Evolutionary conservation across 202 grass and related monocot species (phyloP), one percentile per base, ranked within the genome.

Genomic region (Tripidium arundinaceum): DNA sequence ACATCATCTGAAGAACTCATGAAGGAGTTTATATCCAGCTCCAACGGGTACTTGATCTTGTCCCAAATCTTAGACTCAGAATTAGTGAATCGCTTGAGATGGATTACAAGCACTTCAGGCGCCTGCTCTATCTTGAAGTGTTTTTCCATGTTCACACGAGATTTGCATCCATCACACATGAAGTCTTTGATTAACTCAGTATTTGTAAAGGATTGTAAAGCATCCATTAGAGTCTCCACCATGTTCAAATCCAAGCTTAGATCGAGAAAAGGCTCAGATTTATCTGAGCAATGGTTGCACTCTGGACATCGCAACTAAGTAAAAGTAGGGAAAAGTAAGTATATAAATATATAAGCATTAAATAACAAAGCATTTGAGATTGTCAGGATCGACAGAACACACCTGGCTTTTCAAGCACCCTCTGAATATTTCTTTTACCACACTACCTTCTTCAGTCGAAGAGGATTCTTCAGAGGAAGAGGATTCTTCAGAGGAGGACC

Each of bases 101-200:
- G 83, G 50, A 89, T 79, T 39, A 86, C 83, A 69, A 86, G 79
- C 61, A 86, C 87, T 86, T 86, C 79, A 58, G 87, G 87, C 0
- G 79, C 87, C 64, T 83, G 79, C 52, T 86, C 79, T 64, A 89
- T 9, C 60, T 74, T 83, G 6, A 89, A 57, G 60, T 79, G 87
- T 12, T 89, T 89, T 71, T 86, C 87, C 83, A 82, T 74, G 22
- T 65, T 72, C 40, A 83, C 87, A 43, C 34, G 67, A 73, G 74
- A 72, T 57, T 89, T 81, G 61, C 87, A 89, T 50, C 83, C 79
- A 72, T 83, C 83, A 43, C 83, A 86, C 37, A 50, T 36, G 68
- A 82, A 82, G 70, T 60, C 54, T 62, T 86, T 75, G 61, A 89
- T 72, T 34, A 86, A 54, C 68, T 89, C 87, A 62, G 74, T 57